Evolutionary conservation across 768 basidiomycete species (phyloP).

Genomic region (Rickenella mellea): DNA sequence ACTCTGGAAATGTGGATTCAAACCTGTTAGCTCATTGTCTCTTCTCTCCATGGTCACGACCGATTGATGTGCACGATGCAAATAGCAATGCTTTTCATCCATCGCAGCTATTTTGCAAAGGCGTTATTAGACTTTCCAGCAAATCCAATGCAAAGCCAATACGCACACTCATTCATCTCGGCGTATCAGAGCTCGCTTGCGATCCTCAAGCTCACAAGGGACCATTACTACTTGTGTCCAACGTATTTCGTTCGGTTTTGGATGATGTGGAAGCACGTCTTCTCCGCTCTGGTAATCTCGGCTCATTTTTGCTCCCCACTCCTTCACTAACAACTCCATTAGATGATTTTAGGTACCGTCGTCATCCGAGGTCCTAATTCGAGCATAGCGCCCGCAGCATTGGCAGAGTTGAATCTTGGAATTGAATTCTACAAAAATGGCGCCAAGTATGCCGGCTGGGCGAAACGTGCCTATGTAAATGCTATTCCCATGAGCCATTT

Average conservation of each 20-base stretch:
- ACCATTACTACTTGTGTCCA: slow-evolving; percentile 39
- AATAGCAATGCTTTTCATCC: slow-evolving; percentile 51
- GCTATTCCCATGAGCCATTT: too few species aligned
- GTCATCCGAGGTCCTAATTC: slow-evolving; percentile 67
- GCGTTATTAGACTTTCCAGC: slow-evolving; percentile 48
- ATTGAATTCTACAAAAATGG: slow-evolving; percentile 58
- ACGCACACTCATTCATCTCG: slow-evolving; percentile 63
- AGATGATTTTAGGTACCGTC: slow-evolving; percentile 68
- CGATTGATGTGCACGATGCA: slow-evolving; percentile 11
- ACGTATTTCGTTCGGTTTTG: slow-evolving; percentile 45
- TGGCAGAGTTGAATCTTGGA: slow-evolving; percentile 60
- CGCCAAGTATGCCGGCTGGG: slow-evolving; percentile 46
- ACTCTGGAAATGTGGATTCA: slow-evolving; percentile 52
- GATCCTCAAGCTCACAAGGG: slow-evolving; percentile 40
- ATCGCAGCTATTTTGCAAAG: slow-evolving; percentile 58
- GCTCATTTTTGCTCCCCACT: neutral
- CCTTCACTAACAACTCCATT: neutral
- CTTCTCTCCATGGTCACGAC: slow-evolving; percentile 24
- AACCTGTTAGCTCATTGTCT: slow-evolving; percentile 46
- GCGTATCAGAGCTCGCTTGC: slow-evolving; percentile 52
- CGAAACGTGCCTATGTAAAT: slow-evolving; percentile 51
- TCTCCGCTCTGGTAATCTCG: slow-evolving; percentile 47
- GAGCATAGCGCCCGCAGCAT: slow-evolving; percentile 55
- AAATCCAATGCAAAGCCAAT: slow-evolving; percentile 45
- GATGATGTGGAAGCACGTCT: slow-evolving; percentile 54